A percentile compares a stretch with the other conserved stretches of the same genome.
These are phyloP conservation scores for Phytophthora hybrid DNA, from an alignment of 352 stramenopile species.

Conservation along the genomic window DNA sequence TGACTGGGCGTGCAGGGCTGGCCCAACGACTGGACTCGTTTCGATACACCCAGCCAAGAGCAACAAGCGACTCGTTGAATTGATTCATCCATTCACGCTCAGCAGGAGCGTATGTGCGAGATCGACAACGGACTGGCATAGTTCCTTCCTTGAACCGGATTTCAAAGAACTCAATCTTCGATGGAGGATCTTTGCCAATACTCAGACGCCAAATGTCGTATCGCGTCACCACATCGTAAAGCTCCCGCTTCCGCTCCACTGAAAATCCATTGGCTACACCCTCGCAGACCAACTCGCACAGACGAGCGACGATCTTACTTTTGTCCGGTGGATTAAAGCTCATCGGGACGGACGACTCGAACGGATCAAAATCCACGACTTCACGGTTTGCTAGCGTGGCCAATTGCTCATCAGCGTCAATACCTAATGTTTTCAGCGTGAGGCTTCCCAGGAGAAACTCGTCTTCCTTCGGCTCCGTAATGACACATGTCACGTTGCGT, in stretches of 20 bases:
- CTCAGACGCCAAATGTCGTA: too few species aligned
- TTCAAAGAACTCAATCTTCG: conserved; percentile 2
- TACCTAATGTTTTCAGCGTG: neutral
- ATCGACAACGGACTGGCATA: neutral
- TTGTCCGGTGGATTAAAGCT: conserved; percentile 5
- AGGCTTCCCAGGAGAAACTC: neutral
- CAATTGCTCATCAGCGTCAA: conserved; percentile 4
- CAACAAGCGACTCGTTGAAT: conserved; percentile 1
- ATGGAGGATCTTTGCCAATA: conserved; percentile 8
- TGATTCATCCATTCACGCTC: too few species aligned
- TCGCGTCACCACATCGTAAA: neutral
- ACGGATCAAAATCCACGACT: conserved; percentile 4
- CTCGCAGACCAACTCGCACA: conserved; percentile 4
- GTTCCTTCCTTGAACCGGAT: conserved; percentile 1
- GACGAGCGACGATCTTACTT: neutral
- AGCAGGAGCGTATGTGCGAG: neutral
- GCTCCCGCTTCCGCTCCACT: neutral
- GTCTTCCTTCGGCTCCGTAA: conserved; percentile 5
- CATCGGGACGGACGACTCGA: neutral
- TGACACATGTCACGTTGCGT: neutral
- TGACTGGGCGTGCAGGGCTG: conserved; percentile 3
- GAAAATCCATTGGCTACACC: conserved; percentile 1
- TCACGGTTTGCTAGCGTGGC: neutral
- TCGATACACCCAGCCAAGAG: conserved; percentile 5
- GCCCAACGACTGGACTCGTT: neutral